Conservation (phyloP, 441 rosid species). For the Eutrema salsugineum region DNA sequence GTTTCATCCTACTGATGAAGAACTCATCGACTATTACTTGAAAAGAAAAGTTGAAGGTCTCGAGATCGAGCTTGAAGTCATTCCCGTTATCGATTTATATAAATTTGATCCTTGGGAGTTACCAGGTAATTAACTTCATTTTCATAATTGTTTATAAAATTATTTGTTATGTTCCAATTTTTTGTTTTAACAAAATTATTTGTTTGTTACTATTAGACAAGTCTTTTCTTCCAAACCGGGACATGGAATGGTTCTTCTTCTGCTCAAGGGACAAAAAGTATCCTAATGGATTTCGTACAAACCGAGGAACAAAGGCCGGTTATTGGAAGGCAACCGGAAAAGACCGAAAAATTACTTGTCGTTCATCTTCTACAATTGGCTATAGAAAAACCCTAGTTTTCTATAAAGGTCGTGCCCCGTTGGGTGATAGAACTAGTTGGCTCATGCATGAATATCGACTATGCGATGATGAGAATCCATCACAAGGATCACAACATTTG, state of each 20-base stretch:
- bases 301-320: conserved; percentile 72
- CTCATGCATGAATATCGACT: conserved; percentile 78
- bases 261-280: conserved; percentile 75
- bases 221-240: conserved; percentile 68
- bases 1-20: conserved; percentile 88
- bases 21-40: conserved; percentile 76
- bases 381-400: conserved; percentile 76
- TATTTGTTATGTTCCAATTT: neutral
- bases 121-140: conserved; percentile 44
- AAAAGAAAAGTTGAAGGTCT: conserved; percentile 61
- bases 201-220: conserved; percentile 38
- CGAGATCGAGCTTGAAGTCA: conserved; percentile 67
- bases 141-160: neutral
- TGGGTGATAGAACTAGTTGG: conserved; percentile 64
- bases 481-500: conserved; percentile 40
- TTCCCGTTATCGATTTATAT: conserved; percentile 73
- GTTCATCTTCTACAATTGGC: conserved; percentile 44
- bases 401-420: conserved; percentile 71
- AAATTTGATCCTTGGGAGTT: conserved; percentile 87
- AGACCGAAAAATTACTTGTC: conserved; percentile 51
- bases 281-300: conserved; percentile 78
- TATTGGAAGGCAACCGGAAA: conserved; percentile 89
- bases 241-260: conserved; percentile 81
- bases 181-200: too few relatives aligned
- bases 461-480: conserved; percentile 32